Percentiles rank a stretch among this genome's conserved stretches.
These are phyloP conservation scores for Harringtonia aguacate DNA, from an alignment of 2,329 filamentous ascomycete species.

Conservation along the genomic window DNA sequence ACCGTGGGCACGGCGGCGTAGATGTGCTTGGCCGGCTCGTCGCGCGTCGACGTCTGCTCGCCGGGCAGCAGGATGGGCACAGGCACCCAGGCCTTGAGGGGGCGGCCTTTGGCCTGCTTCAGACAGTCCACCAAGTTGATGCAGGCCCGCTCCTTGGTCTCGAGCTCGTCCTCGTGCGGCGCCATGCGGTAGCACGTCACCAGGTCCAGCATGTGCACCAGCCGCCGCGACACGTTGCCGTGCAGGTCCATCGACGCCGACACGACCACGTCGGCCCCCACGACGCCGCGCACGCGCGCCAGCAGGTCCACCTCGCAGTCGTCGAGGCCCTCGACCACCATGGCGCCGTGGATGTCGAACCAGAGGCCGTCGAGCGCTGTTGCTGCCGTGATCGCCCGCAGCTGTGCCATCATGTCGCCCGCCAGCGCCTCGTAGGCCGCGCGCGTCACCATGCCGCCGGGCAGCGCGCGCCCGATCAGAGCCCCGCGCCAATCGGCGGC, in stretches of 20 bases:
- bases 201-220: constrained; percentile 38
- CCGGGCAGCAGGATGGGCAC: constrained; percentile 40
- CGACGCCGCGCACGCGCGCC: constrained; percentile 29
- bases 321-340: constrained; percentile 38
- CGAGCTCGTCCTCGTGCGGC: constrained; percentile 37
- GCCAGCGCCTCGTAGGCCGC: constrained; percentile 33
- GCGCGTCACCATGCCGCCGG: constrained; percentile 35
- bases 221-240: constrained; percentile 38
- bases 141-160: constrained; percentile 41
- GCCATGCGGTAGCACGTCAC: constrained; percentile 43
- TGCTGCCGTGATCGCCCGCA: constrained; percentile 23
- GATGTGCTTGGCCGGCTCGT: constrained; percentile 38
- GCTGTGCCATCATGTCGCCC: constrained; percentile 26
- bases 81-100: constrained; percentile 40
- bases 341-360: constrained; percentile 46
- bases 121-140: constrained; percentile 33
- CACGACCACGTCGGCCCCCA: constrained; percentile 34
- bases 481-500: constrained; percentile 37
- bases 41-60: constrained; percentile 43
- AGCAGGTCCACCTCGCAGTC: constrained; percentile 38
- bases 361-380: constrained; percentile 34
- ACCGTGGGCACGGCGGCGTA: constrained; percentile 35
- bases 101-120: constrained; percentile 16
- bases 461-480: constrained; percentile 39
- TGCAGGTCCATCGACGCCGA: constrained; percentile 46